Evolutionary conservation across 345 rosid genomes (phyloP), one percentile per base, ranked within the genome.

Genomic region (Eutrema japonicum): DNA sequence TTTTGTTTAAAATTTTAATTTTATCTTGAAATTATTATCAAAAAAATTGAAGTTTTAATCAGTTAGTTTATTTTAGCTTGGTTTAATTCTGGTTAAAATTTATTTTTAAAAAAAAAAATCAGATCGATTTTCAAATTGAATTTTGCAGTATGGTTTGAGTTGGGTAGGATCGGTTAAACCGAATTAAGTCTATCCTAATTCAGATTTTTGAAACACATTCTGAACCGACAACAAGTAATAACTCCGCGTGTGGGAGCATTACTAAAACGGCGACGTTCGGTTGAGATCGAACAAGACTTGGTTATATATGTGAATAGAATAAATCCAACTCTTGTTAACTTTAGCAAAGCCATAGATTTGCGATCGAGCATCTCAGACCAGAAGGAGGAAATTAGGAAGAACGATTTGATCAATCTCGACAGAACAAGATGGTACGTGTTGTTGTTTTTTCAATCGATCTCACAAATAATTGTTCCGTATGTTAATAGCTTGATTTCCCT

Each of bases 371-470:
- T 41, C 68, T 38, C 2, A 29, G 6, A 30, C 30, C 4, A 59
- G 60, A 22, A 47, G 54, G 27, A 35, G 58, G 59, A 38, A 10
- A 63, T 22, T 43, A 55, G 45, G 49, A 60, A 43, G 35, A 27
- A n/a, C 64, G 70, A 45, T 75, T 61, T 14, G 41, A 51, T 60
- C 42, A 60, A 52, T 61, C 78, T 68, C 58, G 35, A 52, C 45
- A 5, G 35, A 75, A 40, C 12, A 75, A 61, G 70, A 75, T 75
- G 79, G 79, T 75, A 62, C 43, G 70, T 53, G 5, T 11, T 74
- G 1, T 66, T 58, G 12, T 73, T 14, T 29, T 13, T 8, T 26
- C 58, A 46, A 13, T 57, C 32, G n/a, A 42, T 68, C 56, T 29
- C 30, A n/a, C 32, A 3, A 41, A 7, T 36, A n/a, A 13, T 58